Evolutionary conservation across 805 yeast genomes (phyloP), one percentile per base, ranked within the genome.

Genomic region (Brettanomyces nanus): DNA sequence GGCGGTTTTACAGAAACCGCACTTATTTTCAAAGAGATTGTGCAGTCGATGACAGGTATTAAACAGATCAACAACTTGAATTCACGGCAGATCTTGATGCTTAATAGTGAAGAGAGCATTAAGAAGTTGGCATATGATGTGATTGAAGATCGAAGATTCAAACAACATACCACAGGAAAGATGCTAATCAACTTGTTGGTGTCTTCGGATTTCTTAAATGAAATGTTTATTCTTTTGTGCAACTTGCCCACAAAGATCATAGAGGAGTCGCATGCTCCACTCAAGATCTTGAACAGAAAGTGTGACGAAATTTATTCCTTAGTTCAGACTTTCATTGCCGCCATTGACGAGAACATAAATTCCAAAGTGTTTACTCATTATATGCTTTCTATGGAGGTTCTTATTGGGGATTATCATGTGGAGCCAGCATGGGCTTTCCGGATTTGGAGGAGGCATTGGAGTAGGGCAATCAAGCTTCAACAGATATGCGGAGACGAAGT

Each of bases 41-140:
- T 87, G 10, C 59, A 68, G 13, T 66, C 76, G 9, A 85, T 85
- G 80, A 85, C 89, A 23, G 97, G 97, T 10, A 73, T 89, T 29
- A 80, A 77, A 45, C 69, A 78, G 29, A 71, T 75, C 23, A 68
- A 79, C 10, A 84, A 87, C 48, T 65, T 87, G 25, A 79, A 86
- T 0, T 57, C 70, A 4, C 65, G 66, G 18, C 95, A 84, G 52
- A 69, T 86, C 20, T 66, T 74, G 34, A 66, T 77, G 61, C 59
- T 86, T 28, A 80, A 80, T 44, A 73, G 84, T 26, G 87, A 82
- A 2, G 58, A 66, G 1, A 61, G 74, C n/a, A 56, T 87, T 40
- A 74, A 72, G 39, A 62, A 63, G 32, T 48, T 71, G 2, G 82
- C 78, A 0, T 74, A 77, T 45, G 57, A 62, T 33, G 70, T 78